These are phyloP conservation scores for Coemansia javaensis DNA, from an alignment of 192 early-diverging fungal species.

Conservation along the genomic window DNA sequence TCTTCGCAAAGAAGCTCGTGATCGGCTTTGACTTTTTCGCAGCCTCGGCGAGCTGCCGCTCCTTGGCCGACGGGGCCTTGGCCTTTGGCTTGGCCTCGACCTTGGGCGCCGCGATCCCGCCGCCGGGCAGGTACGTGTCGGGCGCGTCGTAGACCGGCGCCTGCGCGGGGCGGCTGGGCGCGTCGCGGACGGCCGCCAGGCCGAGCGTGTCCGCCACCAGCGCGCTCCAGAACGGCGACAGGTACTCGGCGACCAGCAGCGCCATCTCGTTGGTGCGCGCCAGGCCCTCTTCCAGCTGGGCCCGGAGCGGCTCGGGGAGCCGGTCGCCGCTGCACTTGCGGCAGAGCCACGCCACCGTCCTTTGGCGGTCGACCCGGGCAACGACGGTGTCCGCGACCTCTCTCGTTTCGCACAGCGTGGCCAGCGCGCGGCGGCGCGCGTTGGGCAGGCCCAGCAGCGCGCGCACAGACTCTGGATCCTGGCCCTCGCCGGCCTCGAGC, in stretches of 20 bases:
- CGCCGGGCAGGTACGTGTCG: conserved; percentile 23
- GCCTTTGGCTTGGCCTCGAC: no score
- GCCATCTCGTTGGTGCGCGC: conserved; percentile 22
- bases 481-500: conserved; percentile 19
- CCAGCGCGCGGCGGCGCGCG: conserved; percentile 6
- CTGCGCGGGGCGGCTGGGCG: neutral
- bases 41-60: conserved; percentile 38
- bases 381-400: conserved; percentile 15
- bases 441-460: conserved; percentile 10
- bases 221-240: conserved; percentile 18
- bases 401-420: conserved; percentile 17
- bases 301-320: conserved; percentile 8
- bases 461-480: conserved; percentile 12
- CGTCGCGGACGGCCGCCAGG: neutral
- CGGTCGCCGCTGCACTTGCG: conserved; percentile 19
- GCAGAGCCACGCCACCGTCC: conserved; percentile 28
- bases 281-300: neutral
- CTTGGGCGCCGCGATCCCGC: no score
- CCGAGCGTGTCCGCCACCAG: conserved; percentile 20
- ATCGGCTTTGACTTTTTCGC: conserved; percentile 40
- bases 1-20: conserved; percentile 37
- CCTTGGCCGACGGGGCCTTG: conserved; percentile 24
- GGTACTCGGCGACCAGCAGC: conserved; percentile 35
- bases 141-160: conserved; percentile 25
- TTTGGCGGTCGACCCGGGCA: conserved; percentile 14